These are phyloP conservation scores for Aspergillus intermedius DNA, from an alignment of 2,329 filamentous ascomycete genomes.

Conservation along the genomic window DNA sequence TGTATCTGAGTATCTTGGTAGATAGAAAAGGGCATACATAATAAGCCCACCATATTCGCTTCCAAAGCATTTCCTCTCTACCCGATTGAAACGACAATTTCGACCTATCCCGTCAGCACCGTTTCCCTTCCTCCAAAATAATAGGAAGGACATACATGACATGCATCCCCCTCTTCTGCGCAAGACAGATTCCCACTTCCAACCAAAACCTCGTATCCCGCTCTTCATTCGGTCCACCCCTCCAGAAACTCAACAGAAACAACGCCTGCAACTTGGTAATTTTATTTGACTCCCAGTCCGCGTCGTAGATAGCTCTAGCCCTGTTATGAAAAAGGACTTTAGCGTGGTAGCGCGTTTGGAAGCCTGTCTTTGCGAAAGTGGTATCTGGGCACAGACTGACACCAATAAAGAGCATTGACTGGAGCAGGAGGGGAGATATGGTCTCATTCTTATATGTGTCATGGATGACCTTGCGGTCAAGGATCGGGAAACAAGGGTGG, in stretches of 20 bases:
- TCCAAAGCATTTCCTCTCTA: constrained; percentile 36
- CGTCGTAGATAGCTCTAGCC: constrained; percentile 48
- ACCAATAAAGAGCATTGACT: constrained; percentile 51
- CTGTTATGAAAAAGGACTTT: constrained; percentile 47
- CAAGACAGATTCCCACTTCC: constrained; percentile 46
- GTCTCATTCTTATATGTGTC: constrained; percentile 33
- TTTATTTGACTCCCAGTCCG: constrained; percentile 48
- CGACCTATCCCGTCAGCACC: constrained; percentile 16
- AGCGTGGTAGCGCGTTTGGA: constrained; percentile 44
- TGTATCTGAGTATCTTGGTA: no score
- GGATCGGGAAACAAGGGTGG: constrained; percentile 51
- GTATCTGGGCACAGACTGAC: constrained; percentile 48
- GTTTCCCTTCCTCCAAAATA: background rate
- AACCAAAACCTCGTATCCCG: constrained; percentile 47
- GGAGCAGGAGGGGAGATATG: constrained; percentile 46
- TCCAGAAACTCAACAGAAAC: constrained; percentile 53
- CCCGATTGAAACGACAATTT: constrained; percentile 24
- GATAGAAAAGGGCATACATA: constrained; percentile 28
- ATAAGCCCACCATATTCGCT: constrained; percentile 50
- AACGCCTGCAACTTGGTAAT: constrained; percentile 46
- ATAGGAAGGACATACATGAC: constrained; percentile 19
- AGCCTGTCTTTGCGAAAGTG: constrained; percentile 41
- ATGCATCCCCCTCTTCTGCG: constrained; percentile 42
- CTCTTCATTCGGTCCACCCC: constrained; percentile 44
- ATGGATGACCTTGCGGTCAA: constrained; percentile 44